Base-by-base conservation (phyloP, 1,139 yeast genomes). In the Eremothecium cymbalariae region DNA sequence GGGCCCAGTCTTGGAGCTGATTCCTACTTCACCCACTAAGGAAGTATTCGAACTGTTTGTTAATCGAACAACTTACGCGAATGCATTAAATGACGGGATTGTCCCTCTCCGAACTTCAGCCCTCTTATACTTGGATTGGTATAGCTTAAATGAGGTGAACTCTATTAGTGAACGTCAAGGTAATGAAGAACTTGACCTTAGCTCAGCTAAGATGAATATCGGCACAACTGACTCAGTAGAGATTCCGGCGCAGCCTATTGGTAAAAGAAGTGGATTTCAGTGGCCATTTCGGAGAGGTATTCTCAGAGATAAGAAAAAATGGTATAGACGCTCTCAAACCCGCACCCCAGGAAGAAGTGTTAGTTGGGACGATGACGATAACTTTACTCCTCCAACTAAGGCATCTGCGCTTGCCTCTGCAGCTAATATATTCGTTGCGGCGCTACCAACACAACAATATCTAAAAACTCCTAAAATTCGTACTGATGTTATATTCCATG, bases 371-470 rank as follows among this genome's bases (percentile, higher is more conserved):
- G 19, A 27, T 6, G 30, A 27, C 3, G 7, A 29, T 42, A 39
- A 43, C 3, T 67, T 73, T 14, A 37, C 46, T 12, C 61, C 70
- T 3, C 74, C 76, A 6, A 78, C 77, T 3, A 68, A 65, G 30
- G 67, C 79, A 0, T 72, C 79, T 1, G 68, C 78, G 2, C 45
- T 76, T 3, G 67, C 72, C 36, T 67, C 80, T 1, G 82, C 79
- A 0, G 67, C 76, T 1, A 66, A 75, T 6, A 63, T 73, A 1
- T 60, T 90, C 4, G 59, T 82, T 8, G 95, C 97, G 0, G 94
- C 96, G 1, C 61, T 80, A n/a, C 98, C 98, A 0, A 65, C 84
- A 0, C 59, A 70, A 38, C 70, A 70, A 37, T 90, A 73, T 54
- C 70, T 90, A 11, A 72, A 70, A 13, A 65, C 73, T 41, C 94